Base-by-base conservation (phyloP, 176 grass and related monocot species). In the Carex scoparia region DNA sequence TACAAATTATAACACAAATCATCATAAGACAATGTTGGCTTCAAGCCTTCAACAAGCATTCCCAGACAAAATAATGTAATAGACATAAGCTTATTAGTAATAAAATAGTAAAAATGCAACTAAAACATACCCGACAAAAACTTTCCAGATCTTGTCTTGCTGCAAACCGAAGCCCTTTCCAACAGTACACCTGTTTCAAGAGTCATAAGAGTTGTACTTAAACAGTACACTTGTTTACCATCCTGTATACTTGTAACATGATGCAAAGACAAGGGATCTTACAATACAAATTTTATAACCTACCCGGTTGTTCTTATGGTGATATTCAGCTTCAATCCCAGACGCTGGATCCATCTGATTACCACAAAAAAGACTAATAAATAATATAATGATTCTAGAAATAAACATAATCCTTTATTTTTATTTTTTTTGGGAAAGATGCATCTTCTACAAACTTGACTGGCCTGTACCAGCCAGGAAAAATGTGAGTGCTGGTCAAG, bases 251-350 rank as follows among this genome's bases (percentile, higher is more conserved):
- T 69, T 76, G 72, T 30, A 28, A 46, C 48, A 65, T 7, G 76
- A 61, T 28, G 35, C 37, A 64, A 48, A 63, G 19, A 65, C 32
- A 28, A 42, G 27, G 33, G n/a, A 40, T 79, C 54, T 33, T 16
- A 38, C 12, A 18, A 11, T 4, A 31, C 23, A 76, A 49, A 56
- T 63, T 64, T 82, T 83, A 53, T n/a, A 91, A 88, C 91, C 93
- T 91, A 97, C 94, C 61, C 94, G 92, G 49, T 98, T 89, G 63
- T 90, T 98, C 86, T 98, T 98, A 84, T 98, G 95, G 55, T 98
- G 93, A 86, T 90, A 95, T 60, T 98, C 93, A 38, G 89, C 88
- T 69, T 98, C 95, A 69, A 98, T 98, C 76, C 93, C 93, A 90
- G 95, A 86, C 3, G 88, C 87, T 81, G 78, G 84, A 90, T 98